Conservation (phyloP, 345 rosid species). For the Gossypium herbaceum region DNA sequence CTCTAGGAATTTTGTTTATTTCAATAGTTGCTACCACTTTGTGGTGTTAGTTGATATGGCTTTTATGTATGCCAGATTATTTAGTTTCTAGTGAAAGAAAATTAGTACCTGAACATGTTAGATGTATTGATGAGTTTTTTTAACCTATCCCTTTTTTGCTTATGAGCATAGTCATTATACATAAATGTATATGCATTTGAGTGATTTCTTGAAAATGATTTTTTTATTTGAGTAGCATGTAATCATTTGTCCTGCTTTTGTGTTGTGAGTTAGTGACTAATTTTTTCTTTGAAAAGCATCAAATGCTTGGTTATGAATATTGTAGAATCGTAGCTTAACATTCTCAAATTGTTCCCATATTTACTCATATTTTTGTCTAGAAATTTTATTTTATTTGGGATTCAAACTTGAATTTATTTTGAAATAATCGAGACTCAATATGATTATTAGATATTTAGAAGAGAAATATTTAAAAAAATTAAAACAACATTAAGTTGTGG, state of each 20-base stretch:
- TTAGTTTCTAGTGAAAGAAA: not conserved
- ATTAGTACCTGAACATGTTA: not conserved
- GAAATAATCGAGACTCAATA: too few species aligned
- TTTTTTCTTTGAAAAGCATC: not conserved
- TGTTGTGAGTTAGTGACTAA: not conserved
- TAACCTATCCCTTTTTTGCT: not conserved
- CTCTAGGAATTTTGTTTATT: conserved; percentile 61
- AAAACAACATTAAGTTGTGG: too few species aligned
- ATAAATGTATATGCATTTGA: too few species aligned
- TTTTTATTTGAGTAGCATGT: too few species aligned
- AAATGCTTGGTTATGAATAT: not conserved
- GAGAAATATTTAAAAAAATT: too few species aligned
- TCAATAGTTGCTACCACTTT: conserved; percentile 40
- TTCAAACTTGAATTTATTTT: too few species aligned
- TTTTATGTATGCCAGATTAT: not conserved
- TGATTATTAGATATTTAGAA: too few species aligned
- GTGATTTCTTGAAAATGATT: not conserved
- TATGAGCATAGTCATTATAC: not conserved
- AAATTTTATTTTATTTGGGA: too few species aligned
- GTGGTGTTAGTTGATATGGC: not conserved
- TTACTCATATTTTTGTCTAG: not conserved
- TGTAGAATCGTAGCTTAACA: not conserved
- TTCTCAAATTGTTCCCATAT: not conserved
- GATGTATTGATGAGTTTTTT: not conserved
- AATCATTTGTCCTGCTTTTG: not conserved